Percentiles rank a stretch among this genome's conserved stretches.
phyloP scores from a whole-genome alignment of 306 rosid genomes.

The Rubus idaeus region DNA sequence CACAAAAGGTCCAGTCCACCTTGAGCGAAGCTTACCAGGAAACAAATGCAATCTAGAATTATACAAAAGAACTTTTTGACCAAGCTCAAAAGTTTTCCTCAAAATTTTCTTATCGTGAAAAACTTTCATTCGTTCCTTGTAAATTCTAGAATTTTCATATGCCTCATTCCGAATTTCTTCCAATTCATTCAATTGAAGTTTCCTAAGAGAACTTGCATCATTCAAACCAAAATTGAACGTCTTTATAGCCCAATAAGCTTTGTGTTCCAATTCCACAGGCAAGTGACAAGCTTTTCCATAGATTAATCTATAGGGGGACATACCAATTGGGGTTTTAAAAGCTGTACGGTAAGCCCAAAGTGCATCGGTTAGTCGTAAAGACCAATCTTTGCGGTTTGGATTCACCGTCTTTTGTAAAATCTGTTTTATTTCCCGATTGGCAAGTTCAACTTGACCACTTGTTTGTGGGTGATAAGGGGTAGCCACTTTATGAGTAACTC shows the following conservation, averaged over 20 bases:
- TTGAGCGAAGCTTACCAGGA: background rate
- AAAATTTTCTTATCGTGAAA: background rate
- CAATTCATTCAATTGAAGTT: background rate
- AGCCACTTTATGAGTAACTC: background rate
- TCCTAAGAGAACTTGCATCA: background rate
- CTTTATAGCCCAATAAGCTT: background rate
- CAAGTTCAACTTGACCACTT: constrained; percentile 2
- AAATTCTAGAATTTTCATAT: background rate
- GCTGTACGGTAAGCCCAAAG: background rate
- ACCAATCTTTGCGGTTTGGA: background rate
- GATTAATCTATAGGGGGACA: background rate
- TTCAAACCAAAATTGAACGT: background rate
- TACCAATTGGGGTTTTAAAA: background rate
- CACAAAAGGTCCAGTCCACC: background rate
- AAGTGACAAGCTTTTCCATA: constrained; percentile 5
- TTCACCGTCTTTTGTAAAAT: background rate
- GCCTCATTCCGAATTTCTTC: background rate
- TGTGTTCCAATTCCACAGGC: background rate
- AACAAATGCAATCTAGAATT: constrained; percentile 5
- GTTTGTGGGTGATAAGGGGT: too few relatives aligned
- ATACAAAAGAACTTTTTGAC: background rate
- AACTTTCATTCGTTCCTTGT: background rate
- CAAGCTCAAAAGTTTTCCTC: background rate
- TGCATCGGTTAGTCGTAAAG: background rate
- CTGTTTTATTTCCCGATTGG: background rate